These are phyloP conservation scores for Aureobasidium leucospermi DNA, from an alignment of 2,329 filamentous ascomycete genomes.

Conservation along the genomic window DNA sequence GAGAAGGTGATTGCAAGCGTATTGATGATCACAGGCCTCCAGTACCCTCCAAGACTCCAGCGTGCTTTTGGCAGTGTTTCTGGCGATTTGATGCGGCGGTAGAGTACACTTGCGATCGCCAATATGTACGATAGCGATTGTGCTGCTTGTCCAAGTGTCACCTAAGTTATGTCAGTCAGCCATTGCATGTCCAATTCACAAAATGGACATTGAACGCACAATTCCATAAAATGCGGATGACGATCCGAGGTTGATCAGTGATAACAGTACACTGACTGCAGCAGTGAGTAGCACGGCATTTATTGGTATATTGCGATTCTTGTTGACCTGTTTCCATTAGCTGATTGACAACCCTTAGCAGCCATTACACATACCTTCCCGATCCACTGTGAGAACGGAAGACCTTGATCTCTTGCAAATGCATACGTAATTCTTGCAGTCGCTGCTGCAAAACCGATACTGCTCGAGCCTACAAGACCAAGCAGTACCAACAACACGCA, in stretches of 20 bases:
- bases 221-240: constrained; percentile 16
- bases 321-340: constrained; percentile 4
- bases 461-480: background rate
- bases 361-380: background rate
- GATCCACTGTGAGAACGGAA: constrained; percentile 28
- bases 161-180: background rate
- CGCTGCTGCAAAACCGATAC: background rate
- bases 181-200: background rate
- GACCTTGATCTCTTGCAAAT: constrained; percentile 36
- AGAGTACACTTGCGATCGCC: background rate
- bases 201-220: background rate
- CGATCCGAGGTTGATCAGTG: constrained; percentile 19
- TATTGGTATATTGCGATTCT: background rate
- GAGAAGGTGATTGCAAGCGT: background rate
- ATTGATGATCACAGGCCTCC: background rate
- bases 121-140: background rate
- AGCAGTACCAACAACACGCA: background rate
- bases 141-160: background rate
- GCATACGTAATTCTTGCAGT: constrained; percentile 32
- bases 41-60: background rate
- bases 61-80: background rate
- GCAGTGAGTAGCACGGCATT: constrained; percentile 16
- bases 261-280: constrained; percentile 14
- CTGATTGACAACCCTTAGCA: background rate
- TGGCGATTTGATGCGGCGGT: constrained; percentile 2